Percentiles rank a stretch among this genome's conserved stretches.
phyloP scores from a whole-genome alignment of 768 basidiomycete genomes.

The Gymnopilus junonius region DNA sequence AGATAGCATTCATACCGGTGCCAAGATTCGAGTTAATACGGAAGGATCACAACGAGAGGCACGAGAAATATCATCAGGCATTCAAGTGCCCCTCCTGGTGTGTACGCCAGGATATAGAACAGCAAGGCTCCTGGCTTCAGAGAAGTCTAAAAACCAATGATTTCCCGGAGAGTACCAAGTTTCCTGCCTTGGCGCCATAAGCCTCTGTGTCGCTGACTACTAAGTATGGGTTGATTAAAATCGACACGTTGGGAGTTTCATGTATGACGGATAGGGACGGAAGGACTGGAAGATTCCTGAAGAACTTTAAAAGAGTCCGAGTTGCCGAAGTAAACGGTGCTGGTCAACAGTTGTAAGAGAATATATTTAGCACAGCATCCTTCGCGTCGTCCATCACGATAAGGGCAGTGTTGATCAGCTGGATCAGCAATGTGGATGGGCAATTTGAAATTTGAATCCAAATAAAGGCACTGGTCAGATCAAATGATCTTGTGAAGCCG shows the following conservation, averaged over 20 bases:
- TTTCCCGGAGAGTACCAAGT: neutral
- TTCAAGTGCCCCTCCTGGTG: too few species aligned
- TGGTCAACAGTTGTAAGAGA: neutral
- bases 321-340: too few species aligned
- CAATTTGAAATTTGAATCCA: too few species aligned
- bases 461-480: neutral
- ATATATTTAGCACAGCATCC: neutral
- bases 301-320: too few species aligned
- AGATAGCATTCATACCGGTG: too few species aligned
- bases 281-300: neutral
- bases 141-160: too few species aligned
- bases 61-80: too few species aligned
- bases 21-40: neutral
- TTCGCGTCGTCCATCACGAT: neutral
- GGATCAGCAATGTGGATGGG: neutral
- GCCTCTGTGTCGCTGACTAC: too few species aligned
- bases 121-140: too few species aligned
- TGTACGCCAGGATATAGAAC: neutral
- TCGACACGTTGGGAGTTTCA: neutral
- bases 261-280: neutral
- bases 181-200: too few species aligned
- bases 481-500: neutral
- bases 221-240: neutral
- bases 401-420: neutral
- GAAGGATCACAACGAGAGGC: neutral